These are phyloP conservation scores for Roridomyces roridus DNA, from an alignment of 768 basidiomycete species.

Conservation along the genomic window DNA sequence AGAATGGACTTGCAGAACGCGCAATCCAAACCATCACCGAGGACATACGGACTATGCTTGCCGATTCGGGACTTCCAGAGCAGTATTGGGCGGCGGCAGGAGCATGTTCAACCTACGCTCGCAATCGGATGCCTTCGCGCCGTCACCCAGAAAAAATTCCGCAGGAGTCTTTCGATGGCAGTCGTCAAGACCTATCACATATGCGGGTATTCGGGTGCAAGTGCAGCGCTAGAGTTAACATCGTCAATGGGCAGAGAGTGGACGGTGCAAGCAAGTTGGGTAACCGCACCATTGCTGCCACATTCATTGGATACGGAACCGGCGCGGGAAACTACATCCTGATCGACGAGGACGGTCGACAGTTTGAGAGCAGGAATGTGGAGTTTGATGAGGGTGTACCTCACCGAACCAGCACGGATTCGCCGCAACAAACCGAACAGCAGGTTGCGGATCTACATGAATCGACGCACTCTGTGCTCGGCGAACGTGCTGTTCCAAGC, in stretches of 20 bases:
- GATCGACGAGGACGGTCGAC: neutral
- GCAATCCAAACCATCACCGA: too few species aligned
- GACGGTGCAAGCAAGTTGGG: neutral
- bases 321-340: constrained; percentile 1
- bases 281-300: neutral
- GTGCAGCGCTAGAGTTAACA: too few species aligned
- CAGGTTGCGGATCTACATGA: too few species aligned
- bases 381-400: constrained; percentile 3
- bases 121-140: neutral
- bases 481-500: too few species aligned
- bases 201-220: neutral
- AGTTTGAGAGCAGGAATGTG: constrained; percentile 2
- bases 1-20: constrained; percentile 32
- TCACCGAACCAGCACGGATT: too few species aligned
- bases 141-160: neutral
- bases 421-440: too few species aligned
- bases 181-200: neutral
- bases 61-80: neutral
- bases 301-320: constrained; percentile 4
- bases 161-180: neutral
- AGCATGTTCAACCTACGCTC: neutral
- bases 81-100: neutral
- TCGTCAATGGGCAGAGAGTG: neutral
- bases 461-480: too few species aligned
- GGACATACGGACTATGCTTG: neutral